Percentiles rank a stretch among this genome's conserved stretches.
phyloP scores from a whole-genome alignment of 2,329 filamentous ascomycete genomes.

The Zymoseptoria brevis region DNA sequence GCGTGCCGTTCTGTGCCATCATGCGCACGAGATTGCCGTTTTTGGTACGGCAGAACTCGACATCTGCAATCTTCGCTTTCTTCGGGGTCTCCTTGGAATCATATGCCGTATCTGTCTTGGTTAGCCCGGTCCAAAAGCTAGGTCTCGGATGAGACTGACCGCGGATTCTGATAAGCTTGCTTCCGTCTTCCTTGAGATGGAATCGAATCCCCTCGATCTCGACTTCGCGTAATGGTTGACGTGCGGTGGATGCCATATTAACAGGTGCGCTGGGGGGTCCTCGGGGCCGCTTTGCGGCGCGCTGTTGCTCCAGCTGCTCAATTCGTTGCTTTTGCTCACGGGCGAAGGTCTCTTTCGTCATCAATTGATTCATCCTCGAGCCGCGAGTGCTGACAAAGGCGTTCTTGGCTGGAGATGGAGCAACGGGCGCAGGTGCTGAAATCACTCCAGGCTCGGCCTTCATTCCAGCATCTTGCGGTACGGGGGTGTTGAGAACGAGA shows the following conservation, averaged over 20 bases:
- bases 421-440: constrained; percentile 4
- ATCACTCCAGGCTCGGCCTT: constrained; percentile 8
- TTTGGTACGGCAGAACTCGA: constrained; percentile 78
- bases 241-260: background rate
- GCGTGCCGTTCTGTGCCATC: constrained; percentile 5
- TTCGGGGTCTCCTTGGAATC: constrained; percentile 57
- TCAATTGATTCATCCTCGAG: constrained; percentile 69
- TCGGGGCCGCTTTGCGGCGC: constrained; percentile 48
- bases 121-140: constrained; percentile 7
- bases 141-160: constrained; percentile 45
- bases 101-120: constrained; percentile 16
- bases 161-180: constrained; percentile 67
- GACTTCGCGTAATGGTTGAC: constrained; percentile 48
- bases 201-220: constrained; percentile 66
- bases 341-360: constrained; percentile 71
- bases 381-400: constrained; percentile 64
- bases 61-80: constrained; percentile 61
- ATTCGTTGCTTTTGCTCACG: constrained; percentile 61
- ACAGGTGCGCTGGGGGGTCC: background rate
- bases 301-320: constrained; percentile 64
- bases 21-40: constrained; percentile 73
- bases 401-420: constrained; percentile 21
- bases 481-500: constrained; percentile 41
- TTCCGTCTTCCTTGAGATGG: constrained; percentile 64
- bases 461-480: background rate